phyloP scores from a whole-genome alignment of 805 yeast species.

The Lipomyces spencermartinsiae region DNA sequence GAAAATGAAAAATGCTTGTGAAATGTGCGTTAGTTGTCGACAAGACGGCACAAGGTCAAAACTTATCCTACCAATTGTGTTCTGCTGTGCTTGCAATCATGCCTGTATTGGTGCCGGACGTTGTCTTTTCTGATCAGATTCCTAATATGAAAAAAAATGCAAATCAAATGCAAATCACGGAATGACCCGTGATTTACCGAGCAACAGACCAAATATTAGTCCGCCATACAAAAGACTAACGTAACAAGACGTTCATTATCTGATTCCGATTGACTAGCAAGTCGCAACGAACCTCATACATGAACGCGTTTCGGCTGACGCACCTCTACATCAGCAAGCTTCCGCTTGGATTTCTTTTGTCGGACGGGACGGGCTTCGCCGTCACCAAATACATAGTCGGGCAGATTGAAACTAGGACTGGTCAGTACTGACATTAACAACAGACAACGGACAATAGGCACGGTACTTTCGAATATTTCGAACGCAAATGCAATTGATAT shows the following conservation, averaged over 20 bases:
- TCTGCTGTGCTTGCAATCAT: not conserved
- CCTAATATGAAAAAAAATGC: slow-evolving; percentile 8
- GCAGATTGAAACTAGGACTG: slow-evolving; percentile 63
- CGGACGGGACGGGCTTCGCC: slow-evolving; percentile 79
- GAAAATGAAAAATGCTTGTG: not conserved
- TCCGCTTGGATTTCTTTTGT: slow-evolving; percentile 56
- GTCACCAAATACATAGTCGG: slow-evolving; percentile 79
- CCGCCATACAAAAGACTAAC: not conserved
- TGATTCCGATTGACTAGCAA: not conserved
- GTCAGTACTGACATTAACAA: slow-evolving; percentile 1
- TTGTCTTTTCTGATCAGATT: slow-evolving; percentile 24
- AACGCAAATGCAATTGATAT: slow-evolving; percentile 64
- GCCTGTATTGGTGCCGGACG: slow-evolving; percentile 26
- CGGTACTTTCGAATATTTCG: slow-evolving; percentile 68
- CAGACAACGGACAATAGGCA: not conserved
- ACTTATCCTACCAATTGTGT: not conserved
- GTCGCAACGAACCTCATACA: not conserved
- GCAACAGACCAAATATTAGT: slow-evolving; percentile 4
- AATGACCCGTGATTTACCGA: not conserved
- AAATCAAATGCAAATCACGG: slow-evolving; percentile 6
- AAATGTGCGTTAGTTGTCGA: slow-evolving; percentile 2
- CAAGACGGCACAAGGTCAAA: not conserved
- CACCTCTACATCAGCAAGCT: slow-evolving; percentile 29
- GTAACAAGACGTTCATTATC: not conserved
- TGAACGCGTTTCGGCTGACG: slow-evolving; percentile 9